Conservation (phyloP, 2,329 filamentous ascomycete genomes). For the Aspergillus sp. region DNA sequence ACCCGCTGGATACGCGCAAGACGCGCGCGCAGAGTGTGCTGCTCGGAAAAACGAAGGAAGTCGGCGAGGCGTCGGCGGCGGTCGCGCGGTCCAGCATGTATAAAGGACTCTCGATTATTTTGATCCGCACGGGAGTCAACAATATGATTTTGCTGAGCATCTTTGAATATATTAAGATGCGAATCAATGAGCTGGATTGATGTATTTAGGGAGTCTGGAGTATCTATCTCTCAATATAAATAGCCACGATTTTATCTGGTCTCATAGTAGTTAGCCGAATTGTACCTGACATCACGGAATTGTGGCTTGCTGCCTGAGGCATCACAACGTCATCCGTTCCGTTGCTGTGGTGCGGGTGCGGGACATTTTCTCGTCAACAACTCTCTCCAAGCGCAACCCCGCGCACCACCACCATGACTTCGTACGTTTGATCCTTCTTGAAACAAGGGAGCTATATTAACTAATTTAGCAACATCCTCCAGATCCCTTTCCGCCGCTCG, state of each 20-base stretch:
- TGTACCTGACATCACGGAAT: not conserved
- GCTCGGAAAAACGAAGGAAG: slow-evolving; percentile 47
- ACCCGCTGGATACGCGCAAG: slow-evolving; percentile 54
- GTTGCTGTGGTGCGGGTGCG: slow-evolving; percentile 27
- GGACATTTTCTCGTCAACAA: slow-evolving; percentile 37
- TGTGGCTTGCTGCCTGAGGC: slow-evolving; percentile 31
- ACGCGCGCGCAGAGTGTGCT: slow-evolving; percentile 54
- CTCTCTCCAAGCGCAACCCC: slow-evolving; percentile 3
- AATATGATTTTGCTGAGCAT: slow-evolving; percentile 55
- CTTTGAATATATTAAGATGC: slow-evolving; percentile 51
- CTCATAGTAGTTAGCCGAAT: not conserved
- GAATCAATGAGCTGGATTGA: slow-evolving; percentile 46
- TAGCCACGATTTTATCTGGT: not conserved
- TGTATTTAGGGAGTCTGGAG: slow-evolving; percentile 8
- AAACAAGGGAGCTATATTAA: not conserved
- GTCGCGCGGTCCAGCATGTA: slow-evolving; percentile 52
- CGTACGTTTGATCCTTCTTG: slow-evolving; percentile 32
- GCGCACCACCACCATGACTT: slow-evolving; percentile 36
- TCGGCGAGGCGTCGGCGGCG: slow-evolving; percentile 45
- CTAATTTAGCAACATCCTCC: slow-evolving; percentile 57
- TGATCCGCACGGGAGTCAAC: slow-evolving; percentile 51
- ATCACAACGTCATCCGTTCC: slow-evolving; percentile 38
- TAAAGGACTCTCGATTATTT: slow-evolving; percentile 53
- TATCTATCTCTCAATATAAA: slow-evolving; percentile 5
- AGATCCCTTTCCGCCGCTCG: slow-evolving; percentile 86